Base-by-base conservation (phyloP, 495 filamentous ascomycete genomes). In the Barbatosphaeria neglecta region DNA sequence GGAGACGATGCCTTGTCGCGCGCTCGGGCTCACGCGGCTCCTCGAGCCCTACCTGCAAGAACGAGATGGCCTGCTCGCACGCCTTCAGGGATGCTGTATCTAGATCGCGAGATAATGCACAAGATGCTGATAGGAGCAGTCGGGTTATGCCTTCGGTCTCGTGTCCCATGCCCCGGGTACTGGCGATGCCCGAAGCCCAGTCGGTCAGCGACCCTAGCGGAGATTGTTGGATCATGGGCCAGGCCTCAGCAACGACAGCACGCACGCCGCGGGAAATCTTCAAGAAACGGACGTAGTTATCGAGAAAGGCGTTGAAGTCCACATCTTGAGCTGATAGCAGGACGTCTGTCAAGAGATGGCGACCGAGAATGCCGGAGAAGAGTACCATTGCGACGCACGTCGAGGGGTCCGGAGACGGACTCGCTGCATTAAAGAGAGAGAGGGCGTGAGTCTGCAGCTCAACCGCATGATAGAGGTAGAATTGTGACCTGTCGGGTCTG, bases 401-500 rank as follows among this genome's bases (percentile, higher is more conserved):
- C 3, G 31, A 15, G 13, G 13, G 13, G 31, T 67, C 56, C 10
- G 51, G 31, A 15, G 54, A 47, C 16, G 59, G 40, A n/a, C 53
- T 50, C n/a, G 55, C 56, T 46, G 41, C 52, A 50, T 74, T 72
- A 56, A 73, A 74, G 6, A 68, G 57, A 0, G 57, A 51, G 5
- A 77, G 57, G 1, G 70, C 72, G 11, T 66, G 66, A 0, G 66
- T 73, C 37, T 75, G 72, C 2, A 77, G 61, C 24, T 69, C 61
- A n/a, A 70, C 64, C 7, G 73, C 69, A 7, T 67, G 57, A 35
- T 65, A 53, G 38, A 58, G 63, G 49, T 74, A 77, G 22, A 59
- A 62, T 9, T 44, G 49, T 6, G 51, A 45, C 1, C 54, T 54
- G 0, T 56, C 44, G 6, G 67, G 69, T 1, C 50, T 54, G 11